Evolutionary conservation across 371 early-diverging fungal genomes (phyloP), one percentile per base, ranked within the genome.

Genomic region (Rhizomucor miehei): DNA sequence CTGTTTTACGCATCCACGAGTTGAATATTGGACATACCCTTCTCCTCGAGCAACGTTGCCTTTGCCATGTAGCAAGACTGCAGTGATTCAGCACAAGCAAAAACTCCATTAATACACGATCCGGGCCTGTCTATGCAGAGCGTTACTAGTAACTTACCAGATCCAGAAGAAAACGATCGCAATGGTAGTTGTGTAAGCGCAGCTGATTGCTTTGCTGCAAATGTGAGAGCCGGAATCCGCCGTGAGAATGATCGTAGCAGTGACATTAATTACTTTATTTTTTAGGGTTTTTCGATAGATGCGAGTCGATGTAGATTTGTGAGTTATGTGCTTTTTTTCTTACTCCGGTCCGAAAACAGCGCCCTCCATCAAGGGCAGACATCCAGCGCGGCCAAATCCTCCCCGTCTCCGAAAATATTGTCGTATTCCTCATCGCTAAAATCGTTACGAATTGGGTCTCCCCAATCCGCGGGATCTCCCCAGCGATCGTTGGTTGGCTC

Each of bases 41-140:
- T 72, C 73, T 48, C 73, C 73, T 29, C 60, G 59, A 51, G 68
- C 37, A 14, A 68, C 49, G 17, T 58, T 58, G 24, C 44, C 52
- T 37, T 66, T 69, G 39, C 73, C 73, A 54, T 72, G 73, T 25
- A 61, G 64, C 14, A 66, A 39, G 41, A 57, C 73, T 72, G 16
- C 16, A 39, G 25, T 14, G 17, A 19, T 20, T 24, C 11, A 16
- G 14, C 20, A 19, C 8, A 8, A 29, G 29, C n/a, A n/a, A n/a
- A n/a, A n/a, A n/a, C n/a, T n/a, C n/a, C n/a, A n/a, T n/a, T 29
- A 29, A 5, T 29, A 29, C 29, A 29, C 29, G 29, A 29, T 29
- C 29, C n/a, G n/a, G n/a, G n/a, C n/a, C n/a, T n/a, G n/a, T n/a
- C n/a, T n/a, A n/a, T n/a, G n/a, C n/a, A n/a, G n/a, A n/a, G n/a